Evolutionary conservation across 192 early-diverging fungal genomes (phyloP).

Genomic region (Mortierella antarctica): DNA sequence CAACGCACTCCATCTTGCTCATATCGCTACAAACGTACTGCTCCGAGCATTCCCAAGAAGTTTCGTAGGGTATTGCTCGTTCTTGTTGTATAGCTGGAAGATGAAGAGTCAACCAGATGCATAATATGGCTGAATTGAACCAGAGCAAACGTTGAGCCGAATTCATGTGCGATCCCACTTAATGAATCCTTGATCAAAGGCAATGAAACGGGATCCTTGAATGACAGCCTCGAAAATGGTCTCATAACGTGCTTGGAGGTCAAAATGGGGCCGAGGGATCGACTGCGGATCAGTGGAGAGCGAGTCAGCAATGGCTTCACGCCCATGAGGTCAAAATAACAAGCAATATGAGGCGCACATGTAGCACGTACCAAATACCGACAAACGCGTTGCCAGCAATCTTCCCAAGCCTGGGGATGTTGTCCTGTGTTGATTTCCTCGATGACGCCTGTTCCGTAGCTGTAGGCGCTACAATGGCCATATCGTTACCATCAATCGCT

Average conservation of each 20-base stretch:
- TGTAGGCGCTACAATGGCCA: not conserved
- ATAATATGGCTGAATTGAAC: constrained; percentile 67
- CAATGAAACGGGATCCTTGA: constrained; percentile 55
- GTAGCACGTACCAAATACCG: constrained; percentile 58
- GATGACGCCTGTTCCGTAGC: constrained; percentile 2
- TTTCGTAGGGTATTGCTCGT: constrained; percentile 44
- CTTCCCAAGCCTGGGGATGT: constrained; percentile 27
- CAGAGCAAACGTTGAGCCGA: constrained; percentile 69
- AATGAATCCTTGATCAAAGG: constrained; percentile 53
- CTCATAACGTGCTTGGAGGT: constrained; percentile 68
- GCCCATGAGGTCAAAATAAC: not conserved
- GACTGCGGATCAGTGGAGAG: constrained; percentile 15
- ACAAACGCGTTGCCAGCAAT: constrained; percentile 61
- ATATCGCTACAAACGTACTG: constrained; percentile 11
- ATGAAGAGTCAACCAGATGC: constrained; percentile 53
- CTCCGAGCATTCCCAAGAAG: constrained; percentile 33
- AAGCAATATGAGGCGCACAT: not conserved
- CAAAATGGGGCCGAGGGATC: constrained; percentile 63
- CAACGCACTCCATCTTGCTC: no score
- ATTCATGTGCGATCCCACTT: constrained; percentile 56
- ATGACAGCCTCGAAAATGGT: constrained; percentile 62
- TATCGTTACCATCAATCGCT: not conserved
- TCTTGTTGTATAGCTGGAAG: constrained; percentile 17
- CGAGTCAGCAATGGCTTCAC: not conserved
- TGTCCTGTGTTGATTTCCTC: constrained; percentile 12